These are phyloP conservation scores for Rhynchospora pubera DNA, from an alignment of 176 grass and related monocot species.

Conservation along the genomic window DNA sequence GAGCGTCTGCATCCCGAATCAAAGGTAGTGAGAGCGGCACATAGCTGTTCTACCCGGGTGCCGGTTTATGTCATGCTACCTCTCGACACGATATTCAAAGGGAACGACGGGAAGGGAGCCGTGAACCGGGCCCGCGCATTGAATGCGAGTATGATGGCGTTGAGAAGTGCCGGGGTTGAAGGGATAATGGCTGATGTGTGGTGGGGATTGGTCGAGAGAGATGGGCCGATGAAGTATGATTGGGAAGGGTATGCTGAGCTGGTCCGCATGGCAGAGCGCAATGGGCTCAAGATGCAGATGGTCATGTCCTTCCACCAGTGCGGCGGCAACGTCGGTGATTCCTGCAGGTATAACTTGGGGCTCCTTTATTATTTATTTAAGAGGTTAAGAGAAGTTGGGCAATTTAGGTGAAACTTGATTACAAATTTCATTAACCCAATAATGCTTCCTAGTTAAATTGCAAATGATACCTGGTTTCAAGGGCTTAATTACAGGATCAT, in stretches of 20 bases:
- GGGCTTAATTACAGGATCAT: not conserved
- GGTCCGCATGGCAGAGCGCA: conserved; percentile 70
- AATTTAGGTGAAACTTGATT: not conserved
- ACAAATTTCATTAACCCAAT: not conserved
- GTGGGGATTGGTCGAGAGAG: conserved; percentile 87
- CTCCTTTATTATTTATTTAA: not conserved
- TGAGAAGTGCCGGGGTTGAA: conserved; percentile 76
- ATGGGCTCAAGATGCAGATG: conserved; percentile 71
- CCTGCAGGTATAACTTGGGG: conserved; percentile 60
- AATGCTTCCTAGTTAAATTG: no score
- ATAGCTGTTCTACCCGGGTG: conserved; percentile 19
- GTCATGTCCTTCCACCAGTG: conserved; percentile 88
- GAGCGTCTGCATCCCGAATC: conserved; percentile 37
- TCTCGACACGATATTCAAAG: conserved; percentile 56
- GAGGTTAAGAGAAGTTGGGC: no score
- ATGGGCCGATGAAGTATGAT: conserved; percentile 55
- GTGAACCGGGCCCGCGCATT: conserved; percentile 42
- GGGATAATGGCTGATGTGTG: conserved; percentile 97
- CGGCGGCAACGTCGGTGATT: conserved; percentile 46
- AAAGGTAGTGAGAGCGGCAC: not conserved
- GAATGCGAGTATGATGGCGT: conserved; percentile 69
- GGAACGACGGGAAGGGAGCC: conserved; percentile 27
- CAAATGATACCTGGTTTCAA: not conserved
- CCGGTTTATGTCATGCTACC: conserved; percentile 96
- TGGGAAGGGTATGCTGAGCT: conserved; percentile 87